Base-by-base conservation (phyloP, 805 yeast genomes). In the Clavispora carvajalis region DNA sequence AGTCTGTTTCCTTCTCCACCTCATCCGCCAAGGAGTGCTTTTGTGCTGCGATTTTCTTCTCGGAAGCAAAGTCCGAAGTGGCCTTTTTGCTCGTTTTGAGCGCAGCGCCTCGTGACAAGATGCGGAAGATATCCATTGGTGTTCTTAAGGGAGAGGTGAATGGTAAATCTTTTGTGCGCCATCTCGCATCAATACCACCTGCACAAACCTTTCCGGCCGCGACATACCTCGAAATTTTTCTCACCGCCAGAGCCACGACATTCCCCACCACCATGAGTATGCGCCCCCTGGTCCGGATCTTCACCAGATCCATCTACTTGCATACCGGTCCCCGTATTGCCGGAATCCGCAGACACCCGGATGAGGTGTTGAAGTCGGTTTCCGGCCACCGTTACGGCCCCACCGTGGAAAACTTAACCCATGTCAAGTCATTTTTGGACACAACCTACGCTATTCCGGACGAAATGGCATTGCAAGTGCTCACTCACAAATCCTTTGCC, bases 401-500 rank as follows among this genome's bases (percentile, higher is more conserved):
- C 8, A 63, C 63, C 11, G 69, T 71, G 12, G 65, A 72, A 10
- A 76, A 81, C 40, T 57, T 83, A 33, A 55, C 59, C 38, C 65
- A 70, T 22, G 60, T 82, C 39, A 76, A 77, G 52, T 45, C 52
- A 22, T 77, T 79, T 48, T 61, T 83, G 40, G 45, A 54, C 16
- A 67, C 67, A 17, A 68, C 74, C 45, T 80, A 70, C 53, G 49
- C 68, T 31, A 66, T 90, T 31, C 70, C 82, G 4, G 84, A 86
- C 53, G 71, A 73, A 6, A 50, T 83, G 43, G 64, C 83, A 17
- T 68, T 88, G 46, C 98, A 91, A 65, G 80, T 86, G 30, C 67
- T 90, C 53, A 90, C 97, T 5, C 97, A 91, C 67, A 91, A 91
- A 66, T 86, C 96, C 17, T 91, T 89, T 71, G 95, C 95, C 5